phyloP scores from a whole-genome alignment of 2,329 filamentous ascomycete species.

The Pochonia chlamydosporia region DNA sequence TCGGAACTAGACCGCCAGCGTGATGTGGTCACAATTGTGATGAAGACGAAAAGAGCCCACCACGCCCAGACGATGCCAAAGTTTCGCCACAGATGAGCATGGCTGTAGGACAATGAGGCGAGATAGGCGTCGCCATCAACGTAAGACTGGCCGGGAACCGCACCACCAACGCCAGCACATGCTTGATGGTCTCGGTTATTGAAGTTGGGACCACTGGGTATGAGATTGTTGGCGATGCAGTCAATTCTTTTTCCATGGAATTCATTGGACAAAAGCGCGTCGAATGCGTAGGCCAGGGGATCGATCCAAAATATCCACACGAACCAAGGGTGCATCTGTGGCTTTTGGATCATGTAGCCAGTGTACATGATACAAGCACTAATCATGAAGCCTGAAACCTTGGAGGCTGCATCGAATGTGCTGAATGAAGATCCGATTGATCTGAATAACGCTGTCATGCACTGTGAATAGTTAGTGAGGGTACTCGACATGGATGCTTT shows the following conservation, averaged over 20 bases:
- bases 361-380: conserved; percentile 53
- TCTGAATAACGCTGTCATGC: conserved; percentile 54
- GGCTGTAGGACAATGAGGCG: conserved; percentile 44
- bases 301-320: conserved; percentile 60
- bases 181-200: conserved; percentile 35
- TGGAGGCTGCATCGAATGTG: conserved; percentile 55
- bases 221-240: conserved; percentile 43
- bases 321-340: conserved; percentile 58
- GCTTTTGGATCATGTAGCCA: conserved; percentile 57
- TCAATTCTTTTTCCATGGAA: conserved; percentile 53
- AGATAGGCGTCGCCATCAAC: conserved; percentile 57
- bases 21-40: conserved; percentile 53
- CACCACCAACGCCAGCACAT: conserved; percentile 55
- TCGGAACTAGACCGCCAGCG: conserved; percentile 50
- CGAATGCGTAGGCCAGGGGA: conserved; percentile 64
- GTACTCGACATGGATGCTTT: background rate
- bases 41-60: conserved; percentile 52
- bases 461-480: conserved; percentile 21
- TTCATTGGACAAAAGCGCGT: conserved; percentile 64
- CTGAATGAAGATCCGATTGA: conserved; percentile 48
- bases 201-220: conserved; percentile 46
- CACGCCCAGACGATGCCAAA: conserved; percentile 58
- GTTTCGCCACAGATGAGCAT: conserved; percentile 51
- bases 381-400: conserved; percentile 46
- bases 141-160: conserved; percentile 37